Conservation (phyloP, 208 protist species). For the Polymyxa betae region DNA sequence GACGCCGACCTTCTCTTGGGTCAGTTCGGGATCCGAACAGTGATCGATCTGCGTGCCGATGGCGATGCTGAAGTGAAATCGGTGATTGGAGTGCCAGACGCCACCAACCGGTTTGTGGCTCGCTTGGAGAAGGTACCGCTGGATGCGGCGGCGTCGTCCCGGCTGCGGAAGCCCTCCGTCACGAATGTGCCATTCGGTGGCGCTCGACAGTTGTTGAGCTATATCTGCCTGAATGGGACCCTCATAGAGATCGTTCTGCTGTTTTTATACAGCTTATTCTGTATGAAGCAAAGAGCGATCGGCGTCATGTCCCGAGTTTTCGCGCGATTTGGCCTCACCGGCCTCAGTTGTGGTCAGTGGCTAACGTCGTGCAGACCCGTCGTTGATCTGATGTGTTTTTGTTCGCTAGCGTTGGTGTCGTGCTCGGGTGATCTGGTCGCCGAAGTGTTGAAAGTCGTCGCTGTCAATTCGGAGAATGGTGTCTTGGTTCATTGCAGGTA, state of each 20-base stretch:
- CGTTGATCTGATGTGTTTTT: neutral
- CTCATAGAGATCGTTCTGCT: neutral
- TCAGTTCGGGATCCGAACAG: neutral
- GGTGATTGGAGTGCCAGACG: neutral
- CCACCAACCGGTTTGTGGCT: neutral
- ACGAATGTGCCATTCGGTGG: neutral
- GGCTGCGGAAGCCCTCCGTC: neutral
- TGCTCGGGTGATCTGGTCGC: neutral
- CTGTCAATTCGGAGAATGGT: neutral
- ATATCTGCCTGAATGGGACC: neutral
- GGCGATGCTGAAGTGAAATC: neutral
- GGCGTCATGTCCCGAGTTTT: neutral
- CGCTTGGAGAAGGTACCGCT: neutral
- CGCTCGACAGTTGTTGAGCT: neutral
- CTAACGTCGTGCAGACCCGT: neutral
- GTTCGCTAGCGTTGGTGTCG: neutral
- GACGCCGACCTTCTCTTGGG: neutral
- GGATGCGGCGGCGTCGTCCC: neutral
- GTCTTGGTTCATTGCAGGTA: slow-evolving; percentile 43
- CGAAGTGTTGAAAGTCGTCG: neutral
- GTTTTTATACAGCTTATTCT: neutral
- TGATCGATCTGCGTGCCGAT: slow-evolving; percentile 26
- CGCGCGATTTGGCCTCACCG: neutral
- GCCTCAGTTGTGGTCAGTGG: neutral
- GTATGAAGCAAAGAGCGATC: neutral